Evolutionary conservation across 345 rosid species (phyloP).

Genomic region (Populus davidiana): DNA sequence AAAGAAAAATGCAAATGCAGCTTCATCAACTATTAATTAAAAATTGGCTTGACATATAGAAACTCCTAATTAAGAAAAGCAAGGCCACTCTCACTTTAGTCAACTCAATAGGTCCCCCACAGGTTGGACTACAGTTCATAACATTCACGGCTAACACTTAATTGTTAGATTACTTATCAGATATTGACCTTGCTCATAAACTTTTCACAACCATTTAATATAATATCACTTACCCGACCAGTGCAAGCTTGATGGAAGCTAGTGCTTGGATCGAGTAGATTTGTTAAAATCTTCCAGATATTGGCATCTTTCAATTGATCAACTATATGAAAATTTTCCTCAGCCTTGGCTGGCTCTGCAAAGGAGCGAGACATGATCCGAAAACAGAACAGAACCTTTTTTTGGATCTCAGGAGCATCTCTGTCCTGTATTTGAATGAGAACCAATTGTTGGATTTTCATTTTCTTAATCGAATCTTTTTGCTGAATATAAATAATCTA

Average conservation of each 20-base stretch:
- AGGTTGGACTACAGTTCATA: neutral
- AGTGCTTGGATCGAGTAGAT: constrained; percentile 69
- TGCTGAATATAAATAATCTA: constrained; percentile 6
- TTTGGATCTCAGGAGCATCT: constrained; percentile 79
- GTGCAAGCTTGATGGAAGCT: constrained; percentile 53
- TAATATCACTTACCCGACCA: constrained; percentile 58
- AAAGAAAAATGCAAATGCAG: neutral
- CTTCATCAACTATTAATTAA: neutral
- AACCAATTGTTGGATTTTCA: constrained; percentile 15
- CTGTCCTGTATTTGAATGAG: constrained; percentile 54
- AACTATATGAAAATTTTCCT: constrained; percentile 83
- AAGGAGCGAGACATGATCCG: constrained; percentile 85
- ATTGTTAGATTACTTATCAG: neutral
- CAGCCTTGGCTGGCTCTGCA: constrained; percentile 76
- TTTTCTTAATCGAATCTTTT: constrained; percentile 9
- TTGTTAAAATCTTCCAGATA: constrained; percentile 78
- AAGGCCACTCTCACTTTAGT: neutral
- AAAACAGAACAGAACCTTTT: constrained; percentile 70
- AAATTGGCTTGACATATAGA: neutral
- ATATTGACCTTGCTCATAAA: neutral
- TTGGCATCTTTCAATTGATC: constrained; percentile 93
- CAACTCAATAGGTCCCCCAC: neutral
- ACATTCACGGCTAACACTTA: neutral
- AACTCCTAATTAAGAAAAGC: neutral
- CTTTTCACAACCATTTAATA: neutral